Evolutionary conservation across 2,329 filamentous ascomycete species (phyloP), one percentile per base, ranked within the genome.

Genomic region (Metarhizium album): DNA sequence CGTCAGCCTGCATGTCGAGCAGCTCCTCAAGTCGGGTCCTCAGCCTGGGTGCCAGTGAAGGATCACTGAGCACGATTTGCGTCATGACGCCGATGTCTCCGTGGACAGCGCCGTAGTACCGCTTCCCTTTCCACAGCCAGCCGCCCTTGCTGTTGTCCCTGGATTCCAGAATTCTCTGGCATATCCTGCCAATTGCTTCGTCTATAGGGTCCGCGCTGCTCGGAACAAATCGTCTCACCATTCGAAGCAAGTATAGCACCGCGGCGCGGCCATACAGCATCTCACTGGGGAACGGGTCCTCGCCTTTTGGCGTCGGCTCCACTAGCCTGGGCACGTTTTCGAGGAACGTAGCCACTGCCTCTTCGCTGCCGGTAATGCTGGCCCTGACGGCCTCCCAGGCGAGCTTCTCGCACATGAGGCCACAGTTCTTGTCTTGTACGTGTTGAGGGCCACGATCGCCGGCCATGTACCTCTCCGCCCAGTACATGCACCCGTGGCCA

Each of bases 61-160:
- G 75, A 50, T 75, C 73, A 2, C 80, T 80, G 22, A 78, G 68
- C 2, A 86, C 74, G 14, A 87, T 68, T 63, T 88, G 84, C n/a
- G 79, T 82, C 51, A 88, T 74, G 62, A 86, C 86, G 4, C 84
- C 82, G 24, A 87, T 78, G 13, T 78, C 74, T 7, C 85, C 85
- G 59, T 88, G 83, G 0, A 76, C 79, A 4, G 83, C 80, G 1
- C 84, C 85, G 35, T 85, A 69, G 59, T 85, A 86, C 18, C 68
- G 61, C 57, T 79, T 79, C 14, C 75, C 77, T 53, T 80, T 76
- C 79, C 80, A 87, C 54, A 73, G 74, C 84, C 84, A 87, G 1
- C 66, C 63, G 5, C 62, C 65, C 38, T 65, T 63, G 4, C 62
- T 66, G n/a, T 72, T 52, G 62, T 67, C 62, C 52, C 66, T 69